Percentiles rank a stretch among this genome's conserved stretches.
Evolutionary conservation across 1,284 basidiomycete genomes (phyloP).

Genomic region (Chalciporus sp.): DNA sequence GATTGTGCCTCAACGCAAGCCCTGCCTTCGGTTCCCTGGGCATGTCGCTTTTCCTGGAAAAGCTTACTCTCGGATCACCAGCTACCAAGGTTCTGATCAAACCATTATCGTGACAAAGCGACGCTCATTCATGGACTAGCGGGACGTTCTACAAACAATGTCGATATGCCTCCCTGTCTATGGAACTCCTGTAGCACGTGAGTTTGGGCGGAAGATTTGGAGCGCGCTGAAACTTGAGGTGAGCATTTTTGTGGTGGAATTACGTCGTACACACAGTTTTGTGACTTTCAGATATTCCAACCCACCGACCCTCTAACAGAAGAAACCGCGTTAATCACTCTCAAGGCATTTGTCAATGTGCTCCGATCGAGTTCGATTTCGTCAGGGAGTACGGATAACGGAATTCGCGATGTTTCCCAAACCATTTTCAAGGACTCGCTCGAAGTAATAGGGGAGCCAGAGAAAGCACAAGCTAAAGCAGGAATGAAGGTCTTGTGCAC

Average conservation of each 20-base stretch:
- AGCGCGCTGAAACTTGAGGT: slow-evolving; percentile 88
- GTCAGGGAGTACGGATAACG: slow-evolving; percentile 38
- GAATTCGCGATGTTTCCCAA: slow-evolving; percentile 63
- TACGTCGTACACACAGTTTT: slow-evolving; percentile 6
- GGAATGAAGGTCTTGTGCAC: slow-evolving; percentile 82
- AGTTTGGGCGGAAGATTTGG: slow-evolving; percentile 79
- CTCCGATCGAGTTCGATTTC: slow-evolving; percentile 56
- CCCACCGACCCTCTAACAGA: slow-evolving; percentile 80
- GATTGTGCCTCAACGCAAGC: slow-evolving; percentile 74
- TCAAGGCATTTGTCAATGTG: slow-evolving; percentile 71
- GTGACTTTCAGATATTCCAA: slow-evolving; percentile 76
- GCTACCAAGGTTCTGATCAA: slow-evolving; percentile 69
- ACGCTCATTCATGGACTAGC: slow-evolving; percentile 44
- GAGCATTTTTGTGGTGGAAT: slow-evolving; percentile 13
- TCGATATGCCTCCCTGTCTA: slow-evolving; percentile 80
- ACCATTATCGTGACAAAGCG: background rate
- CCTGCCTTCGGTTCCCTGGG: slow-evolving; percentile 85
- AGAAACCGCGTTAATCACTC: slow-evolving; percentile 67
- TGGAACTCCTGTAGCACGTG: slow-evolving; percentile 62
- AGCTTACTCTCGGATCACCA: slow-evolving; percentile 84
- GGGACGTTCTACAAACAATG: slow-evolving; percentile 81
- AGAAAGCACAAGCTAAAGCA: slow-evolving; percentile 87
- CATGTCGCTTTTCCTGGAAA: slow-evolving; percentile 90
- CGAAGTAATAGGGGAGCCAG: slow-evolving; percentile 79
- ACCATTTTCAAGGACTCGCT: slow-evolving; percentile 82